A percentile compares a stretch with the other conserved stretches of the same genome.
Evolutionary conservation across 192 early-diverging fungal species (phyloP).

Genomic region (Rhizoclosmatium sp.): DNA sequence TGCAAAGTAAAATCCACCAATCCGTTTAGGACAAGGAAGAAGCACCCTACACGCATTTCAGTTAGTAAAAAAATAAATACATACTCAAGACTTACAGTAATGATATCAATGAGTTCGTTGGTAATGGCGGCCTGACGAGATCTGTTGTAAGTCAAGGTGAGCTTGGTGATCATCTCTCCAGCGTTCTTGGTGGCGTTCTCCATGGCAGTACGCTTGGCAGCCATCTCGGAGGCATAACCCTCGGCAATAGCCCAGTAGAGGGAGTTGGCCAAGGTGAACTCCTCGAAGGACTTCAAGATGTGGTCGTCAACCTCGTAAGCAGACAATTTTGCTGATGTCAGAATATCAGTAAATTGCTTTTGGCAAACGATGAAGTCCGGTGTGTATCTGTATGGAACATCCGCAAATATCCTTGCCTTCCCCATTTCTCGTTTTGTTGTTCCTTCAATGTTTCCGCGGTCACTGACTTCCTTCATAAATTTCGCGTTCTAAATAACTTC

Average conservation of each 20-base stretch:
- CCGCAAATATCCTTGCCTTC: too few species aligned
- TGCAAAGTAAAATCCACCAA: not conserved
- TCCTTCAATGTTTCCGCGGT: too few species aligned
- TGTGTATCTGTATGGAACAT: too few species aligned
- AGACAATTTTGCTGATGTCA: conserved; percentile 72
- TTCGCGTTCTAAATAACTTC: too few species aligned
- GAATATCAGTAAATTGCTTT: not conserved
- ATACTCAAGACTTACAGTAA: conserved; percentile 28
- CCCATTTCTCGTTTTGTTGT: too few species aligned
- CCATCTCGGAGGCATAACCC: conserved; percentile 95
- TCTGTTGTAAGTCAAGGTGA: conserved; percentile 97
- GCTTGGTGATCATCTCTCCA: conserved; percentile 94
- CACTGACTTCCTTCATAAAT: too few species aligned
- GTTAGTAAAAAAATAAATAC: not conserved
- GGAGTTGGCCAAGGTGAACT: conserved; percentile 94
- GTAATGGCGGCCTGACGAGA: conserved; percentile 98
- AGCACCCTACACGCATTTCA: not conserved
- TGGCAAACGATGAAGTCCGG: not conserved
- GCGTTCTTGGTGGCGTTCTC: conserved; percentile 99
- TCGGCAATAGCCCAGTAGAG: conserved; percentile 96
- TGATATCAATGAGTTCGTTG: conserved; percentile 84
- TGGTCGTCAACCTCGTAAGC: conserved; percentile 86
- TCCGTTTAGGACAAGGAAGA: not conserved
- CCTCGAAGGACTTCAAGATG: conserved; percentile 84
- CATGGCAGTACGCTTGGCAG: conserved; percentile 97